Conservation (phyloP, 169 alveolate genomes). For the Plasmodium reichenowi region DNA sequence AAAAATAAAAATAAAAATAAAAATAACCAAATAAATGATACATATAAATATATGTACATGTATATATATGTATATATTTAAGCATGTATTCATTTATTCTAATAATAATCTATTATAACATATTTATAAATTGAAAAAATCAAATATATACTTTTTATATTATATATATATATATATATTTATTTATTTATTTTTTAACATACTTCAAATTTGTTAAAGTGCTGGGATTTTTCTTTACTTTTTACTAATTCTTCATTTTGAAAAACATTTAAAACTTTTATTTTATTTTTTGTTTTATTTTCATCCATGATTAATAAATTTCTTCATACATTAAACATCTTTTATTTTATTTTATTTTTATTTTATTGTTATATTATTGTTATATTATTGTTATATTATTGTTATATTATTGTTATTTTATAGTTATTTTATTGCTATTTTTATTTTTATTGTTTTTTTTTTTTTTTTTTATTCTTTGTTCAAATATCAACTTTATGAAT, state of each 20-base stretch:
- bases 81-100: background rate
- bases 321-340: too few relatives aligned
- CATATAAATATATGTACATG: background rate
- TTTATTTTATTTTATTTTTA: background rate
- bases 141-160: too few relatives aligned
- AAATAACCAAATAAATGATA: too few relatives aligned
- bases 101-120: too few relatives aligned
- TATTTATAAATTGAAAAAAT: too few relatives aligned
- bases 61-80: background rate
- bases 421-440: too few relatives aligned
- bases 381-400: too few relatives aligned
- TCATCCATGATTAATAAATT: constrained; percentile 42
- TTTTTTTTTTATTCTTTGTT: too few relatives aligned
- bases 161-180: background rate
- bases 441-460: too few relatives aligned
- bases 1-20: constrained; percentile 7
- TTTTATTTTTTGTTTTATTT: constrained; percentile 38
- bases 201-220: constrained; percentile 62
- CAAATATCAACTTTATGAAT: too few relatives aligned
- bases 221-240: constrained; percentile 21
- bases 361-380: constrained; percentile 6
- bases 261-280: constrained; percentile 70
- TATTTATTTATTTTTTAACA: background rate
- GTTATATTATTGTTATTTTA: background rate
- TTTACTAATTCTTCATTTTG: constrained; percentile 53